Percentiles rank a stretch among this genome's conserved stretches.
These are phyloP conservation scores for Pseudocercospora vitis DNA, from an alignment of 2,329 filamentous ascomycete genomes.

Conservation along the genomic window DNA sequence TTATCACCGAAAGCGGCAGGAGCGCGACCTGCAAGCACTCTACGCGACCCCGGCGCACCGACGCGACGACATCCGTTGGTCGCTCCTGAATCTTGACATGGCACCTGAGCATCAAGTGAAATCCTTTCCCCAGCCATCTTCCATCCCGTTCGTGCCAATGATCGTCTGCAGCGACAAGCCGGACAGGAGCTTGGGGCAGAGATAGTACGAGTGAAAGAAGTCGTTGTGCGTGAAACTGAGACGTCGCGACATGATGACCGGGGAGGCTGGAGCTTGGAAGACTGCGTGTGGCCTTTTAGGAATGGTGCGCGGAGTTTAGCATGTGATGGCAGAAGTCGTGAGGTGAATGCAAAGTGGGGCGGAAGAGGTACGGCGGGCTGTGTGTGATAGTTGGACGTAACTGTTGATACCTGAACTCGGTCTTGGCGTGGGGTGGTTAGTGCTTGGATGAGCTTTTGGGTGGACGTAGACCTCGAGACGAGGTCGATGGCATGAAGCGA, in stretches of 20 bases:
- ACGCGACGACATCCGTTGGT: neutral
- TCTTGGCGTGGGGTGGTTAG: no score
- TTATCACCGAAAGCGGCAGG: slow-evolving; percentile 3
- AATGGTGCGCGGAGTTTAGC: neutral
- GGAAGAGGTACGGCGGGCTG: neutral
- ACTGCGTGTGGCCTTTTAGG: no score
- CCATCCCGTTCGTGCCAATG: neutral
- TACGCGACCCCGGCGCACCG: neutral
- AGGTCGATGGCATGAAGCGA: no score
- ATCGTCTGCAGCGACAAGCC: neutral
- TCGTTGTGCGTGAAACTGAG: slow-evolving; percentile 3
- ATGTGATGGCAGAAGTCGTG: slow-evolving; percentile 10
- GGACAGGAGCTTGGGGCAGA: neutral
- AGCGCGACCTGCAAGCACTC: slow-evolving; percentile 1
- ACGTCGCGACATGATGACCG: neutral
- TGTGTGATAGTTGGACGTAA: neutral
- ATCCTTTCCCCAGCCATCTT: neutral
- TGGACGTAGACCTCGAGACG: no score
- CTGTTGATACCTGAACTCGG: no score
- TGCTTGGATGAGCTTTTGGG: no score
- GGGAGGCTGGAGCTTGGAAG: neutral
- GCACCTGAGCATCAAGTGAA: neutral
- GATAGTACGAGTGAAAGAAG: slow-evolving; percentile 7
- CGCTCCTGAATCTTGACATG: neutral
- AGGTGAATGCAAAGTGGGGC: neutral